Conservation (phyloP, 306 rosid species). For the Crotalaria pallida region DNA sequence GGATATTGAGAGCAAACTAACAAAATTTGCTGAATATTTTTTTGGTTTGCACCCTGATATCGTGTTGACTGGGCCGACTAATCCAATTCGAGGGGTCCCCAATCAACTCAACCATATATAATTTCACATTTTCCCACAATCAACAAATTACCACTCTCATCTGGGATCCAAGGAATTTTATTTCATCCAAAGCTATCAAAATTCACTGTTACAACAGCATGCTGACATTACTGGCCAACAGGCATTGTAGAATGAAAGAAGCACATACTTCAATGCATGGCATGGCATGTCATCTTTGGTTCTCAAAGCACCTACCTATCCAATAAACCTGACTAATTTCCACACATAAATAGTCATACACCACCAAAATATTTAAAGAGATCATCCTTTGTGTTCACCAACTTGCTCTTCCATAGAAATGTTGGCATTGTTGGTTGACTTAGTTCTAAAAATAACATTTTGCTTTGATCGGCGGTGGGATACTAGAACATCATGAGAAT, state of each 20-base stretch:
- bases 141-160: neutral
- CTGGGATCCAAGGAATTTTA: neutral
- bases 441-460: too few species aligned
- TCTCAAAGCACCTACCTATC: neutral
- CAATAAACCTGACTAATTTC: neutral
- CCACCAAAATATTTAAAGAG: neutral
- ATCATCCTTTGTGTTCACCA: neutral
- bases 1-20: neutral
- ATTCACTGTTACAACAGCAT: neutral
- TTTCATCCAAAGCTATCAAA: neutral
- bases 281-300: neutral
- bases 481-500: neutral
- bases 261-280: neutral
- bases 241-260: neutral
- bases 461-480: neutral
- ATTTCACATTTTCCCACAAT: neutral
- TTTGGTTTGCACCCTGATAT: too few species aligned
- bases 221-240: slow-evolving; percentile 4
- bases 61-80: too few species aligned
- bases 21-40: neutral
- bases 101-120: neutral
- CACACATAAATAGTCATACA: neutral
- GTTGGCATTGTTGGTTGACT: neutral
- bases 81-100: too few species aligned
- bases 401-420: neutral